These are phyloP conservation scores for Lachnellula suecica DNA, from an alignment of 2,329 filamentous ascomycete genomes.

Conservation along the genomic window DNA sequence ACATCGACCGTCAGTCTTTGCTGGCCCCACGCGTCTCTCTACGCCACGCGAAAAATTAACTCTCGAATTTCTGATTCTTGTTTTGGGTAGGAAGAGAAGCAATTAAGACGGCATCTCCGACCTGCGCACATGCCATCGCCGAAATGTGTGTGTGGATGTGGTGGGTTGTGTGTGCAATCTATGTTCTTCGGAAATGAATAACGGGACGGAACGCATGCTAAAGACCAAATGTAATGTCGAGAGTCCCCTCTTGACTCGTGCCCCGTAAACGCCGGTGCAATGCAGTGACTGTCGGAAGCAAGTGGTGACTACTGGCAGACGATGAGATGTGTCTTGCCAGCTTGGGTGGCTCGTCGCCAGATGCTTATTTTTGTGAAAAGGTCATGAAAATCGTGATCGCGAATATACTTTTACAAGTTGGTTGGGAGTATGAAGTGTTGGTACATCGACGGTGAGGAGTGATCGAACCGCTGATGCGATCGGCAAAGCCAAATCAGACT, in stretches of 20 bases:
- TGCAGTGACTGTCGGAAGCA: slow-evolving; percentile 25
- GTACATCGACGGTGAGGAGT: slow-evolving; percentile 28
- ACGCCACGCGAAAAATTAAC: too few relatives aligned
- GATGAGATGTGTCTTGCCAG: slow-evolving; percentile 18
- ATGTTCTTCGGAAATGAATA: slow-evolving; percentile 31
- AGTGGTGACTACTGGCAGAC: slow-evolving; percentile 26
- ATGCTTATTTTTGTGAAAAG: slow-evolving; percentile 27
- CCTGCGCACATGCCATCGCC: slow-evolving; percentile 42
- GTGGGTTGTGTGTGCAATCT: slow-evolving; percentile 32
- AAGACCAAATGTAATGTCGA: slow-evolving; percentile 25
- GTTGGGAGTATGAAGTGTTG: slow-evolving; percentile 20
- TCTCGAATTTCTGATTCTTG: slow-evolving; percentile 4
- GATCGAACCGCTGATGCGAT: slow-evolving; percentile 31
- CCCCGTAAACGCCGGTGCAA: slow-evolving; percentile 32
- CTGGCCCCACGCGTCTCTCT: too few relatives aligned
- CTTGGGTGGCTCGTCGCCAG: slow-evolving; percentile 14
- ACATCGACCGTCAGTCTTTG: too few relatives aligned
- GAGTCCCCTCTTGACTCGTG: slow-evolving; percentile 27
- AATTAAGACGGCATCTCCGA: slow-evolving; percentile 43
- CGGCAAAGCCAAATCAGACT: slow-evolving; percentile 29
- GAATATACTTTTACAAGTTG: slow-evolving; percentile 32
- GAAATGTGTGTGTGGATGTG: slow-evolving; percentile 19
- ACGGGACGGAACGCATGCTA: slow-evolving; percentile 27
- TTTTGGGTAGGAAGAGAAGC: slow-evolving; percentile 12
- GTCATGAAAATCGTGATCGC: slow-evolving; percentile 33